phyloP scores from a whole-genome alignment of 148 eudicot genomes.

The Hydrangea macrophylla region DNA sequence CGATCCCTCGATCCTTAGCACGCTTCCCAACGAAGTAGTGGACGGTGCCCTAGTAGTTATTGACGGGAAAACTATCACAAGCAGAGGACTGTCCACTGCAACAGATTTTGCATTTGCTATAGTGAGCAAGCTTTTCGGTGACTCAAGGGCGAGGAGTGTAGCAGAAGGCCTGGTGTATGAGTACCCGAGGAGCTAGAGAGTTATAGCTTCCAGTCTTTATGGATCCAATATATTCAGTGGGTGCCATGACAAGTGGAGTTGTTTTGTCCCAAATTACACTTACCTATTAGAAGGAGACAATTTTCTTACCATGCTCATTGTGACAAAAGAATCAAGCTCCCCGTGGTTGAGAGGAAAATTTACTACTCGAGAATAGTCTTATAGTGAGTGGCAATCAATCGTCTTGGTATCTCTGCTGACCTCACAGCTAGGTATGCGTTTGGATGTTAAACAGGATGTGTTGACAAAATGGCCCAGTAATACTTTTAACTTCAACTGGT shows the following conservation, averaged over 20 bases:
- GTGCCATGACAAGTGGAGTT: not conserved
- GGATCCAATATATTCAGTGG: not conserved
- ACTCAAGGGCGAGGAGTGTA: conserved; percentile 86
- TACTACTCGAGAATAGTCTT: not conserved
- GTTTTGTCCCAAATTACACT: not conserved
- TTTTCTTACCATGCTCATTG: not conserved
- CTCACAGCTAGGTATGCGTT: not conserved
- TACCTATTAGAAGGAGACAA: not conserved
- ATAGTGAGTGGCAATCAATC: not conserved
- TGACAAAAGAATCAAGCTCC: not conserved
- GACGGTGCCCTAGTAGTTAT: conserved; percentile 63
- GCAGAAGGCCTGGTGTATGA: conserved; percentile 90
- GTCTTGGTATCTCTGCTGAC: not conserved
- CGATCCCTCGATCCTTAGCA: conserved; percentile 44
- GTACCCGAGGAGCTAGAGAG: conserved; percentile 47
- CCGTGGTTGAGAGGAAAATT: not conserved
- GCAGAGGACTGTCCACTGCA: conserved; percentile 63
- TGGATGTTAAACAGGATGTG: not conserved
- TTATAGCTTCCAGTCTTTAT: not conserved
- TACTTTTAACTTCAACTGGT: not conserved
- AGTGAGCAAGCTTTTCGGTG: conserved; percentile 77
- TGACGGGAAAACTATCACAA: conserved; percentile 80
- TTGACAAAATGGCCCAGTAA: not conserved
- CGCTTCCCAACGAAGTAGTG: conserved; percentile 27
- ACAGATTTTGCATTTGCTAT: conserved; percentile 75